Percentiles rank a stretch among this genome's conserved stretches.
Evolutionary conservation across 345 rosid genomes (phyloP).

Genomic region (Zanthoxylum bungeanum): DNA sequence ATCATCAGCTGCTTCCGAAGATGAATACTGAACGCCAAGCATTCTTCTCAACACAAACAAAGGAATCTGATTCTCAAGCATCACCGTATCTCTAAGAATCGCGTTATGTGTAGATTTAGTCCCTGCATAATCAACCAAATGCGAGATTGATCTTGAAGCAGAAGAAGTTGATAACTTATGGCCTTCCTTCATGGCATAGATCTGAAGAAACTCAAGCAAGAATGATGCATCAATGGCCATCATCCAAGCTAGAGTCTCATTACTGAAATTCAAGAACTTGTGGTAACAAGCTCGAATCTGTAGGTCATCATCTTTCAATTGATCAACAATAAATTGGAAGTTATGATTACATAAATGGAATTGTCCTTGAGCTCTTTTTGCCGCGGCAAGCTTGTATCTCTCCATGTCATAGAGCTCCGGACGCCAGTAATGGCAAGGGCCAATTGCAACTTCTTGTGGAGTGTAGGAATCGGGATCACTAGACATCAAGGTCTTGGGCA

Average conservation of each 20-base stretch:
- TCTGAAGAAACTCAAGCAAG: constrained; percentile 36
- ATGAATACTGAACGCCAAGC: constrained; percentile 5
- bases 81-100: constrained; percentile 19
- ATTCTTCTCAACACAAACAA: constrained; percentile 46
- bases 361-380: constrained; percentile 39
- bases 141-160: background rate
- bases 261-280: constrained; percentile 33
- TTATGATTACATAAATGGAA: constrained; percentile 17
- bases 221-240: constrained; percentile 45
- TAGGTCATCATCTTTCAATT: constrained; percentile 29
- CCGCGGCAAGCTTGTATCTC: constrained; percentile 58
- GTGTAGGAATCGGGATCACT: constrained; percentile 57
- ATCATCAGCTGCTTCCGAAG: background rate
- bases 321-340: constrained; percentile 47
- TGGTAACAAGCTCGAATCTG: constrained; percentile 60
- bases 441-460: constrained; percentile 70
- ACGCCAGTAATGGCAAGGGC: constrained; percentile 68
- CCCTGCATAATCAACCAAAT: background rate
- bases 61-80: constrained; percentile 78
- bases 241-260: constrained; percentile 41
- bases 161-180: background rate
- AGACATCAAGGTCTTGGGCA: constrained; percentile 49
- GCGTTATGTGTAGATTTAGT: background rate
- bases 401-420: constrained; percentile 72
- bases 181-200: constrained; percentile 6